Evolutionary conservation across 768 basidiomycete species (phyloP), one percentile per base, ranked within the genome.

Genomic region (Amyloporia xantha): DNA sequence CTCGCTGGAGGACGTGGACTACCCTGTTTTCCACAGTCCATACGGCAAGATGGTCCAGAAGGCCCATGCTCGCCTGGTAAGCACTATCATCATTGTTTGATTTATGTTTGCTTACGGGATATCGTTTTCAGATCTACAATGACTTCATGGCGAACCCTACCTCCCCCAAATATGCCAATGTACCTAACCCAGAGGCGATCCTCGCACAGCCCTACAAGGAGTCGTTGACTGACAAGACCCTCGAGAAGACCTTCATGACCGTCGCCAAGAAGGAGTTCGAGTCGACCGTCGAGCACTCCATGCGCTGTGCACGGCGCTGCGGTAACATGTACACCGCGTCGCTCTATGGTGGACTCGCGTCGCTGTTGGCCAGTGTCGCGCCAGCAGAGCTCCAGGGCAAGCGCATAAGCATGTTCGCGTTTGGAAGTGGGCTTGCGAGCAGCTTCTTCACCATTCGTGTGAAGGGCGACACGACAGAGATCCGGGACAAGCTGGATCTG

Each of bases 251-350:
- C 5, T 96, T 99, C 71, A 79, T 96, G 42, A 69, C 67, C n/a
- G 71, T 83, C 49, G 84, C 86, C 48, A 91, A 92, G 64, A 67
- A 76, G 6, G 74, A 77, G 17, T 96, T 91, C 69, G 76, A 78
- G 50, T 70, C 76, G 54, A 83, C 84, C 62, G 86, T 92, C 17
- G 81, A 81, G 54, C 88, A 91, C 6, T 77, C 74, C 21, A 93
- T 95, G 81, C 81, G 83, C 48, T 87, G 85, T 72, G 91, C 93
- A 23, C 80, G 82, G 62, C 84, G 93, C 39, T 81, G 95, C 55
- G 96, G 96, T 12, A 98, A 99, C 81, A 95, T 93, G 86, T 97
- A 99, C 77, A 95, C 96, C 11, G 96, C 86, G 12, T 94, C 91
- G 13, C 75, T 99, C 10, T 98, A 94, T 64, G 93, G 91, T 39